Evolutionary conservation across 2,329 filamentous ascomycete species (phyloP).

Genomic region (Cladosporium sp.): DNA sequence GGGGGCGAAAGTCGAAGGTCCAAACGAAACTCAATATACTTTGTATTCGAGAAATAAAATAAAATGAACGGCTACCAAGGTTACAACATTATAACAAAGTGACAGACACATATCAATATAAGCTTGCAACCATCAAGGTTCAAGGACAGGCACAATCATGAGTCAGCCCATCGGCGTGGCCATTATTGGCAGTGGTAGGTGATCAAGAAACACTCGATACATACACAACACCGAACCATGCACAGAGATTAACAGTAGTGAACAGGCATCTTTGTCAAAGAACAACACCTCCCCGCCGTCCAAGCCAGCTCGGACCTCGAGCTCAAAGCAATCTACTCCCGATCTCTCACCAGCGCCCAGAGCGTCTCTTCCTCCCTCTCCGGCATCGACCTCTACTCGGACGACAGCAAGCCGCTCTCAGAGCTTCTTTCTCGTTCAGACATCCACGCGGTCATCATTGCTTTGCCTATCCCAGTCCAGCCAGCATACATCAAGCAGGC

Average conservation of each 20-base stretch:
- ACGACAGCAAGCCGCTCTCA: slow-evolving; percentile 47
- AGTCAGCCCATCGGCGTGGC: slow-evolving; percentile 53
- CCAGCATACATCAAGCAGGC: slow-evolving; percentile 52
- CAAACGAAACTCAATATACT: slow-evolving; percentile 7
- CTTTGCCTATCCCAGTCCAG: slow-evolving; percentile 45
- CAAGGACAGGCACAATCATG: slow-evolving; percentile 22
- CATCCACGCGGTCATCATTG: slow-evolving; percentile 55
- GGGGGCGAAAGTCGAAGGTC: slow-evolving; percentile 5
- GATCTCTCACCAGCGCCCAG: slow-evolving; percentile 59
- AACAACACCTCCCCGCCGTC: slow-evolving; percentile 64
- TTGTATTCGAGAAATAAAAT: not conserved
- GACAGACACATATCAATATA: not conserved
- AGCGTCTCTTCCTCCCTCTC: slow-evolving; percentile 39
- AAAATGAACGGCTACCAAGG: not conserved
- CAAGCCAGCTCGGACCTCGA: slow-evolving; percentile 51
- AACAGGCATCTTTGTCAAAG: slow-evolving; percentile 58
- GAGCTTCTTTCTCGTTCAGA: slow-evolving; percentile 44
- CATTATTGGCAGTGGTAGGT: slow-evolving; percentile 57
- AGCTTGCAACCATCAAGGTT: not conserved
- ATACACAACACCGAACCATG: not conserved
- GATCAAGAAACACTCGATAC: not conserved
- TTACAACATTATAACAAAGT: not conserved
- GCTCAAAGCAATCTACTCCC: slow-evolving; percentile 67
- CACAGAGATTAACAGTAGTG: not conserved
- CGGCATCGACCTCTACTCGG: slow-evolving; percentile 58